A percentile compares a stretch with the other conserved stretches of the same genome.
Conservation (phyloP, 805 yeast genomes). For the Metschnikowia bowlesiae region DNA sequence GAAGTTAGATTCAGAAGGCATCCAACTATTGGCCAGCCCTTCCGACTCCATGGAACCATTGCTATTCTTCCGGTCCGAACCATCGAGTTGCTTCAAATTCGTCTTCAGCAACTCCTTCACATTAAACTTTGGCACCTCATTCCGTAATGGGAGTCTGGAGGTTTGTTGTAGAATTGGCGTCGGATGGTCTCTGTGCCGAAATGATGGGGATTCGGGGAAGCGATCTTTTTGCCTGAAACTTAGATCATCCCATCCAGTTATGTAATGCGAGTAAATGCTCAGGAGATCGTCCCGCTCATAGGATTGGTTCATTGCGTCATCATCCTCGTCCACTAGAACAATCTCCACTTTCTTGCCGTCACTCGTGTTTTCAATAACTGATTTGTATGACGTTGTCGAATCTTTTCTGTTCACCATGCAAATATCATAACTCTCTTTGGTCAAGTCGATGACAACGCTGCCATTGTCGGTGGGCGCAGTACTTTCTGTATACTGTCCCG, state of each 20-base stretch:
- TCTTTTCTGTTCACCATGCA: slow-evolving; percentile 33
- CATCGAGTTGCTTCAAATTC: not conserved
- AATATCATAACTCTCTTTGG: slow-evolving; percentile 37
- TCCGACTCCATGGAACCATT: slow-evolving; percentile 10
- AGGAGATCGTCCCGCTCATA: slow-evolving; percentile 29
- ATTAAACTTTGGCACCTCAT: not conserved
- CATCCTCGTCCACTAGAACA: slow-evolving; percentile 40
- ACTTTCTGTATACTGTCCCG: slow-evolving; percentile 24
- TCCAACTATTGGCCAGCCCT: slow-evolving; percentile 15
- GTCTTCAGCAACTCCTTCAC: not conserved
- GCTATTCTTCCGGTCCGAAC: slow-evolving; percentile 4
- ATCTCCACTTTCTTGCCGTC: slow-evolving; percentile 41
- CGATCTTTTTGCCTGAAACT: slow-evolving; percentile 1
- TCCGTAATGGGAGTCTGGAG: not conserved
- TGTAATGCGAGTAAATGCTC: slow-evolving; percentile 41
- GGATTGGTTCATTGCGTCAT: slow-evolving; percentile 17
- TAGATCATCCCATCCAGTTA: slow-evolving; percentile 13
- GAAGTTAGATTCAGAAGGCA: slow-evolving; percentile 16
- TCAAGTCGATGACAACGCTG: slow-evolving; percentile 40
- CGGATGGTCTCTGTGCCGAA: not conserved
- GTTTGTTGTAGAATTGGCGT: not conserved
- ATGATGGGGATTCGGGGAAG: not conserved
- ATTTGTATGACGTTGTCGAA: slow-evolving; percentile 34
- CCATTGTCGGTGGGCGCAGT: slow-evolving; percentile 31
- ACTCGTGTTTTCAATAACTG: slow-evolving; percentile 34